phyloP scores from a whole-genome alignment of 164 flowering plant genomes.

The Umbellularia californica region DNA sequence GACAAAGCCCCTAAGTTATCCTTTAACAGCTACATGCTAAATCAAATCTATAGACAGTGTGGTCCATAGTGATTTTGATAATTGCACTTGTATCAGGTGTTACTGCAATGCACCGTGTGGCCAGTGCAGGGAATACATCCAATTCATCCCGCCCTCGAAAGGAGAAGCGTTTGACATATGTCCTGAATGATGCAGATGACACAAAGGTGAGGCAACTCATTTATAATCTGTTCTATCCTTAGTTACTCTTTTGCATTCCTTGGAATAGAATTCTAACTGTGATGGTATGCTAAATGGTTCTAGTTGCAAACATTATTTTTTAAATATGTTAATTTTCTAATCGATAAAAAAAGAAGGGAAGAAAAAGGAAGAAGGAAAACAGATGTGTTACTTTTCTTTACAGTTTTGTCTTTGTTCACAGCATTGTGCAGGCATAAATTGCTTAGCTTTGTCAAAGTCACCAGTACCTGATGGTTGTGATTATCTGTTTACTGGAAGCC shows the following conservation, averaged over 20 bases:
- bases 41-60: background rate
- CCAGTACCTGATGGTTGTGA: conserved; percentile 39
- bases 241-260: conserved; percentile 4
- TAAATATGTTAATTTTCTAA: background rate
- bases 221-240: background rate
- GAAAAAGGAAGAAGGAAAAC: too few species aligned
- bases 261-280: too few species aligned
- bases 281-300: background rate
- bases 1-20: background rate
- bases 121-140: conserved; percentile 76
- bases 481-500: conserved; percentile 86
- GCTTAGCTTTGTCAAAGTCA: conserved; percentile 64
- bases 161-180: conserved; percentile 92
- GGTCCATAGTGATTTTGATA: background rate
- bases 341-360: too few species aligned
- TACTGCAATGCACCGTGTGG: conserved; percentile 92
- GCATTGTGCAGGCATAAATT: conserved; percentile 97
- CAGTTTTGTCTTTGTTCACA: conserved; percentile 28
- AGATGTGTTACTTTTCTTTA: background rate
- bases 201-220: conserved; percentile 46
- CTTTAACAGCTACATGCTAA: background rate
- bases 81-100: conserved; percentile 2
- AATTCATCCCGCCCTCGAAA: conserved; percentile 76
- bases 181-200: conserved; percentile 73
- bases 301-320: background rate